Evolutionary conservation across 2,329 filamentous ascomycete genomes (phyloP), one percentile per base, ranked within the genome.

Genomic region (Truncatella angustata): DNA sequence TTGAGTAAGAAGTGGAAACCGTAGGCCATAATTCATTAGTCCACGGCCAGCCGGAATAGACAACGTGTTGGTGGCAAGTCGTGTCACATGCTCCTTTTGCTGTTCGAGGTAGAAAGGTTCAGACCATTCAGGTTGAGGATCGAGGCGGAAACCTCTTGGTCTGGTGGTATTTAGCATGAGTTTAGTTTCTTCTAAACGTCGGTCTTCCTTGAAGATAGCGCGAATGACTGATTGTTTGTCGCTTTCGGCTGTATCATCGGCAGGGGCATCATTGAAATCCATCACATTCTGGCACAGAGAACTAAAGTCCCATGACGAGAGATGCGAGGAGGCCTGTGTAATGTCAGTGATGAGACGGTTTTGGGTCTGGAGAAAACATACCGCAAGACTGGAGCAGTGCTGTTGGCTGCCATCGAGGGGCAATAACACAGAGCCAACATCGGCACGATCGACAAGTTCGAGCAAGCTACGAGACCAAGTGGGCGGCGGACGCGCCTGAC

Each of bases 61-160:
- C 53, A 97, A 78, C 12, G 93, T 97, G 53, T 94, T 85, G 42
- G 88, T 83, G 36, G 93, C 94, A 34, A 97, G 82, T 63, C 88
- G 87, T 54, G 94, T 89, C 53, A 94, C 92, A 28, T 96, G 78
- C 55, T 90, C 87, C 68, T 97, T 96, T 68, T 99, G 94, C 54
- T 88, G 90, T 66, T 99, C 94, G 9, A 99, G 76, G 52, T 96
- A 85, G 55, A 94, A 87, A 14, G 90, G 86, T 65, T 99, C 94
- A 20, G 86, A 83, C 88, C 90, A 94, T 36, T 84, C 82, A 1
- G 88, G 84, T 56, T 91, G 80, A 2, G 86, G 82, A 35, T 86
- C 79, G 55, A 93, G 87, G 48, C 89, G 87, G n/a, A 93, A 85
- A 10, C 90, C 75, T 37, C 93, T 85, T 12, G 90, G 79, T 63